Base-by-base conservation (phyloP, 2,329 filamentous ascomycete genomes). In the Elsinoe necatrix region DNA sequence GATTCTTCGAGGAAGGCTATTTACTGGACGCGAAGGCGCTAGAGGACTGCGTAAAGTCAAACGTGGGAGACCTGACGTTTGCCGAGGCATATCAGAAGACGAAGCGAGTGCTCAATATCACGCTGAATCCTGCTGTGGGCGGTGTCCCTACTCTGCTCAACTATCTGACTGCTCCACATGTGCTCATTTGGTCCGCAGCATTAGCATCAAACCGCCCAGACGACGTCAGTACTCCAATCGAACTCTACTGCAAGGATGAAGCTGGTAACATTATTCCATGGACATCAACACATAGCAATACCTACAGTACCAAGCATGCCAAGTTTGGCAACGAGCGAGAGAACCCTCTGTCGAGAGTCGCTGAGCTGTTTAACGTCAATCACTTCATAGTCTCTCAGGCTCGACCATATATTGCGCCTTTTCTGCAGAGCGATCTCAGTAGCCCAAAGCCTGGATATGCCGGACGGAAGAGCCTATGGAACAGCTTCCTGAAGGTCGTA, bases 381-480 rank as follows among this genome's bases (percentile, higher is more conserved):
- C 91, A 96, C 74, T 96, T 95, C 72, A 89, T 97, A 61, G 84
- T 97, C 62, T 93, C 87, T 62, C 92, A 96, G 73, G 90, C 92
- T 0, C 80, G 91, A 2, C 92, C 92, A 0, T 95, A 95, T 69
- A 77, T 95, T 14, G 85, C 92, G 25, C 91, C 91, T 0, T 93
- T 95, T 64, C 77, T 95, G 4, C 83, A 86, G 60, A 86, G 85
- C 45, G 87, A 92, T 63, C 83, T 91, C 73, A 87, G 91, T 69
- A 85, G 86, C 3, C 85, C 87, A 0, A 63, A 80, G 77, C 67
- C 80, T 75, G 63, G 80, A 75, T 69, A 82, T 75, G 60, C 80
- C 74, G 65, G 81, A 74, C 70, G 80, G 73, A 73, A 79, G 78
- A 64, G 80, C 74, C 54, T 84, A 74, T 68, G 83, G 58, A 57